Evolutionary conservation across 192 early-diverging fungal genomes (phyloP), one percentile per base, ranked within the genome.

Genomic region (Mortierella hygrophila): DNA sequence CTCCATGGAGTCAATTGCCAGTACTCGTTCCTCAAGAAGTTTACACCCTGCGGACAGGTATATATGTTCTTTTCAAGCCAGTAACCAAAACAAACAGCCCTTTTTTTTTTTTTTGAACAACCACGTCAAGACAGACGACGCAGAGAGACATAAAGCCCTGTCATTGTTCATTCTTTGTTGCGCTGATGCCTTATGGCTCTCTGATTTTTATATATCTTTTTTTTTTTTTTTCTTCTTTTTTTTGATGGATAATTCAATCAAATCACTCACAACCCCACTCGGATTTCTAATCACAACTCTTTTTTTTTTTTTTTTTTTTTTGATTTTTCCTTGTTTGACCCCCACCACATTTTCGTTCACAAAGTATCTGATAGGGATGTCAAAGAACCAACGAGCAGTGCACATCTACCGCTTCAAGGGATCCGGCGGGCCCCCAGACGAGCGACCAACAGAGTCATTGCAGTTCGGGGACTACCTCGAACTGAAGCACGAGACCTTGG

Each of bases 31-130:
- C 78, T 85, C 44, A 85, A 85, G 49, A 75, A 75, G 70, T 85
- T 85, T 42, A 85, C 83, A 35, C 83, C 83, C 29, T 85, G 83
- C 40, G 83, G 83, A 15, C 83, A 85, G 70, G 83, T 80, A 85
- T 26, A 38, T 73, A 40, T 40, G 6, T 9, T 26, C 16, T 10
- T 9, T 18, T 41, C 4, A 3, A 72, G 13, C 23, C 32, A 41
- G 37, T 37, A 41, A 70, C 37, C 5, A 13, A 42, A 42, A 41
- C 38, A 65, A 29, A 9, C 37, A 16, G 18, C 20, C 37, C 4
- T 16, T 52, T 52, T 49, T 49, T 49, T 18, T 5, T 52, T 52
- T 16, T 52, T 52, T 6, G 15, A 6, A 26, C 57, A 42, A 41
- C 20, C 38, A 49, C 60, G 11, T 21, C 3, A 21, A 6, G 6